A percentile compares a stretch with the other conserved stretches of the same genome.
phyloP scores from a whole-genome alignment of 2,329 filamentous ascomycete species.

The Colletotrichum euphorbiae region DNA sequence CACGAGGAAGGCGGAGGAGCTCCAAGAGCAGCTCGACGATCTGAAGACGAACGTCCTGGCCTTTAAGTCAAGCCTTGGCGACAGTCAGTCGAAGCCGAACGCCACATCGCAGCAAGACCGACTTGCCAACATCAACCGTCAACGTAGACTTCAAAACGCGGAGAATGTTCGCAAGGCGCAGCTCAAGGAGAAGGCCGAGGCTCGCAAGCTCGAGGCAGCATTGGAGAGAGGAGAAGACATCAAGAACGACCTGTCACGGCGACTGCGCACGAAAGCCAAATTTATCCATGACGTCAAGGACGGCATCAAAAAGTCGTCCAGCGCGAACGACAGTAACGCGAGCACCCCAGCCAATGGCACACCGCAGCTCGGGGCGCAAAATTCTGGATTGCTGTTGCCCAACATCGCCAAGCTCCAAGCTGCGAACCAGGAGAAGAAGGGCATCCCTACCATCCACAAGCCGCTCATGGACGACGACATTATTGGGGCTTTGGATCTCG shows the following conservation, averaged over 20 bases:
- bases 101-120: conserved; percentile 80
- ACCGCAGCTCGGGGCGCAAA: conserved; percentile 59
- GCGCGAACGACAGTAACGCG: conserved; percentile 58
- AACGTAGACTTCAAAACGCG: conserved; percentile 86
- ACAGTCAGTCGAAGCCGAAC: conserved; percentile 63
- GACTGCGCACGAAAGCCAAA: conserved; percentile 75
- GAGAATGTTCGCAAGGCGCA: conserved; percentile 93
- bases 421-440: conserved; percentile 68
- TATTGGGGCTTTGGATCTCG: conserved; percentile 88
- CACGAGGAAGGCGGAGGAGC: conserved; percentile 63
- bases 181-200: conserved; percentile 78
- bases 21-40: conserved; percentile 71
- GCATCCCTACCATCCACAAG: conserved; percentile 77
- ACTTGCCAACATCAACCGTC: conserved; percentile 83
- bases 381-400: conserved; percentile 57
- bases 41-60: conserved; percentile 78
- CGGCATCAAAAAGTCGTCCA: conserved; percentile 42
- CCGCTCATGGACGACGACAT: conserved; percentile 92
- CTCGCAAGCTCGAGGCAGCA: conserved; percentile 70
- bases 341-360: conserved; percentile 65
- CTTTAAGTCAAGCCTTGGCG: conserved; percentile 73
- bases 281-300: conserved; percentile 74
- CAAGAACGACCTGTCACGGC: conserved; percentile 68
- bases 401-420: conserved; percentile 66
- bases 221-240: conserved; percentile 72